phyloP scores from a whole-genome alignment of 1,139 yeast genomes.

The Candida neerlandica region DNA sequence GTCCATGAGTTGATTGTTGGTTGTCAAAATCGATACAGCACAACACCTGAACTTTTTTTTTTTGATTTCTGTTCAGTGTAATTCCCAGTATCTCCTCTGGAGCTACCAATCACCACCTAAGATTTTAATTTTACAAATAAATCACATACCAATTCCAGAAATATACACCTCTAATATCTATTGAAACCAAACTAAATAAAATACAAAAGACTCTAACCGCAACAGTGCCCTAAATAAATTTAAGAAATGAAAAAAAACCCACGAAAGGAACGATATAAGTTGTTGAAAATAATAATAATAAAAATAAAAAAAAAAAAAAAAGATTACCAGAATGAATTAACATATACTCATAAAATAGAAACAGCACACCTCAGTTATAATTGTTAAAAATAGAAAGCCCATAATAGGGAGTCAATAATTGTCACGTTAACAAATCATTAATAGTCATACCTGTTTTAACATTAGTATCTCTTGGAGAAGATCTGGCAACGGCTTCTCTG shows the following conservation, averaged over 20 bases:
- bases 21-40: background rate
- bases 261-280: background rate
- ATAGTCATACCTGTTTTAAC: constrained; percentile 29
- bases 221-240: background rate
- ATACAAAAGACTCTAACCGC: background rate
- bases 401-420: background rate
- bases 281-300: background rate
- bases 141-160: too few relatives aligned
- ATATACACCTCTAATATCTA: constrained; percentile 3
- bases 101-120: background rate
- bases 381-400: background rate
- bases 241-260: background rate
- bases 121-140: too few relatives aligned
- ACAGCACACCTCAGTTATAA: background rate
- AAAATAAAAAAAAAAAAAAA: background rate
- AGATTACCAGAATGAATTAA: background rate
- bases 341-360: background rate
- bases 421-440: constrained; percentile 29
- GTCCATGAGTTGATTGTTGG: constrained; percentile 33
- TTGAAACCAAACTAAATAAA: constrained; percentile 5
- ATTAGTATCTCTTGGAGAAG: background rate
- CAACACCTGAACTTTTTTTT: constrained; percentile 2
- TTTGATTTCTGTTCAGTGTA: background rate
- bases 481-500: background rate
- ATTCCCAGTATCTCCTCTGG: background rate